Base-by-base conservation (phyloP, 2,329 filamentous ascomycete species). In the Colletotrichum liaoningense region DNA sequence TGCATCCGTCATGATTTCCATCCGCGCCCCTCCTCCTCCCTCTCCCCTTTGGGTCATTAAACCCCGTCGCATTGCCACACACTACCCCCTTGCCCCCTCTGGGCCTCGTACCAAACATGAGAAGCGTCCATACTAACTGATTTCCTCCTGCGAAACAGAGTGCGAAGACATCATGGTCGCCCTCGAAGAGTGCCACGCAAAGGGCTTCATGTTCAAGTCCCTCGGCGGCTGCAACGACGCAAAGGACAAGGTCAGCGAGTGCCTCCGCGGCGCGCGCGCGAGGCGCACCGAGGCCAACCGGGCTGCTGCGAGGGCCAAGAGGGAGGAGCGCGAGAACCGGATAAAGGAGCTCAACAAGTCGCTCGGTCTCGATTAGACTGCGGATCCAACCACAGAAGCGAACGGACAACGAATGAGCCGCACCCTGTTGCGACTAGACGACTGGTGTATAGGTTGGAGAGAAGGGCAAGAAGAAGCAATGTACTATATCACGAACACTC, bases 101-200 rank as follows among this genome's bases (percentile, higher is more conserved):
- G 56, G 16, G 6, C 49, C 26, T n/a, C 24, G 9, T 5, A 57
- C 38, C 38, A 11, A 42, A 16, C 9, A 57, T 9, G 52, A 56
- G 65, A n/a, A 7, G 8, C 8, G 3, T n/a, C 3, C 42, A n/a
- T 49, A 38, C 46, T 64, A 9, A 60, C 56, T 22, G 8, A 5
- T 54, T 26, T 33, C 24, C 4, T n/a, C 12, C 22, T 30, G n/a
- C 28, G 54, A 58, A 52, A 33, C 79, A 99, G 97, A 93, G 80
- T 99, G 97, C 89, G 94, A 96, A 83, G 95, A 97, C 78, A 91
- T 99, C 82, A 98, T 98, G 91, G 92, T 88, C 63, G 93, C 94
- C 60, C 94, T 99, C 77, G 97, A 98, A 80, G 95, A 98, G 86
- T 99, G 97, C 86, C 97, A 99, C 81, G 93, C 94, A 38, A 90